Conservation (phyloP, 164 flowering plant species). For the Aristolochia contorta region DNA sequence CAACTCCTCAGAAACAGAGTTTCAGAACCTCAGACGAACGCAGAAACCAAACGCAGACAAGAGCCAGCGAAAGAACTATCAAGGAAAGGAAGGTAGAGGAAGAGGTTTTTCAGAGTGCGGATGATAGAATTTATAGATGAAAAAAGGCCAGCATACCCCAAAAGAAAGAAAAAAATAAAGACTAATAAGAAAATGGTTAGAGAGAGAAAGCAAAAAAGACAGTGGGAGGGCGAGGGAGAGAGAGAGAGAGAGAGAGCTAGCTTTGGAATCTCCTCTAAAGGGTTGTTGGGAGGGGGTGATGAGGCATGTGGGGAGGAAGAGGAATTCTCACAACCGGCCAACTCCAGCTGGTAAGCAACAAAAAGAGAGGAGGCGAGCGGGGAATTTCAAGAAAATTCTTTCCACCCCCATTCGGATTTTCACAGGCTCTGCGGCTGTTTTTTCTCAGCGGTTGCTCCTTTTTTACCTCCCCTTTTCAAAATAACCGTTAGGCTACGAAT, state of each 20-base stretch:
- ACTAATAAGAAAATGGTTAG: not conserved
- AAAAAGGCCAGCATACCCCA: constrained; percentile 3
- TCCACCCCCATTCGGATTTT: no score
- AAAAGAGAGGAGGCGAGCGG: not conserved
- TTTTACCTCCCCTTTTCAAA: not conserved
- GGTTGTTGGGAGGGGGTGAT: constrained; percentile 22
- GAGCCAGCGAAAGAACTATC: not conserved
- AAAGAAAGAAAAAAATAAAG: constrained; percentile 6
- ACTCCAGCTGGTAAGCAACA: constrained; percentile 32
- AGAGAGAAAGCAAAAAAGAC: constrained; percentile 3
- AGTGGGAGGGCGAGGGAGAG: not conserved
- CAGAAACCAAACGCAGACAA: not conserved
- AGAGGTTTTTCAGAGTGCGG: constrained; percentile 28
- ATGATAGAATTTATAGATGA: constrained; percentile 39
- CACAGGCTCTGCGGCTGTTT: no score
- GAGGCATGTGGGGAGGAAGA: constrained; percentile 28
- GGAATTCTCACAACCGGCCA: constrained; percentile 31
- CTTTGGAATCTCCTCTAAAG: constrained; percentile 26
- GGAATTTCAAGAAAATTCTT: not conserved
- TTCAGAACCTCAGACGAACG: constrained; percentile 5
- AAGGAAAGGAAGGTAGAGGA: constrained; percentile 14
- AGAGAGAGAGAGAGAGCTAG: constrained; percentile 2
- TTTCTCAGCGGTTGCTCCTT: not conserved
- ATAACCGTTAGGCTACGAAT: no score
- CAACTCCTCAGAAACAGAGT: constrained; percentile 1